These are phyloP conservation scores for Bipolaris zeicola DNA, from an alignment of 2,329 filamentous ascomycete species.

Conservation along the genomic window DNA sequence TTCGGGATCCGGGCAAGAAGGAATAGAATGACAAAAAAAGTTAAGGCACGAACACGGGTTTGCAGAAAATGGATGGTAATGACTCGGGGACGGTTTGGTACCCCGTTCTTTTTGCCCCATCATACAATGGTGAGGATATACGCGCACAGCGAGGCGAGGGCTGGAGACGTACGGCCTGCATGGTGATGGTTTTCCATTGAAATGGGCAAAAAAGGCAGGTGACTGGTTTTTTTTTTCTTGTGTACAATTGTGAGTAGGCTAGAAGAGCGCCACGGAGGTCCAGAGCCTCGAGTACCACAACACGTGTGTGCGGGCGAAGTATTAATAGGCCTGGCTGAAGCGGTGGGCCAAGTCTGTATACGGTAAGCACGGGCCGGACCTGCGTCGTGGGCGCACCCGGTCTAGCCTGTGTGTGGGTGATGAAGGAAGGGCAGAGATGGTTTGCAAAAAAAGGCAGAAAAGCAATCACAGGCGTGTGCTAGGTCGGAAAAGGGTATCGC, in stretches of 20 bases:
- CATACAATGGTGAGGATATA: background rate
- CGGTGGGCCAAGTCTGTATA: background rate
- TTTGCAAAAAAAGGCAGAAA: background rate
- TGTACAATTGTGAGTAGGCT: no score
- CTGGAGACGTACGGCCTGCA: no score
- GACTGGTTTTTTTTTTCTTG: background rate
- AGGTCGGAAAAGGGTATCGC: slow-evolving; percentile 7
- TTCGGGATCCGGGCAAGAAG: background rate
- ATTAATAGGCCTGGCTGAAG: background rate
- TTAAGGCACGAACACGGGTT: background rate
- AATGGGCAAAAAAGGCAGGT: background rate
- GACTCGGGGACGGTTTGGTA: background rate
- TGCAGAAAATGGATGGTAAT: background rate
- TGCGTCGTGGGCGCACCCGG: background rate
- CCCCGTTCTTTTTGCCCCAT: background rate
- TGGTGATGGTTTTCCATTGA: background rate
- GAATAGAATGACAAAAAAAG: background rate
- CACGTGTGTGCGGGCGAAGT: background rate
- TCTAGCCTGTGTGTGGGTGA: slow-evolving; percentile 5
- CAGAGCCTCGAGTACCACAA: background rate
- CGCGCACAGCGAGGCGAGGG: no score
- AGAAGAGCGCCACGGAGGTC: background rate
- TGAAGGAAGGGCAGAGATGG: background rate
- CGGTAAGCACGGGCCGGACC: background rate
- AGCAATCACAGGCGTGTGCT: background rate